These are phyloP conservation scores for Umbelopsis sp. DNA, from an alignment of 192 early-diverging fungal species.

Conservation along the genomic window DNA sequence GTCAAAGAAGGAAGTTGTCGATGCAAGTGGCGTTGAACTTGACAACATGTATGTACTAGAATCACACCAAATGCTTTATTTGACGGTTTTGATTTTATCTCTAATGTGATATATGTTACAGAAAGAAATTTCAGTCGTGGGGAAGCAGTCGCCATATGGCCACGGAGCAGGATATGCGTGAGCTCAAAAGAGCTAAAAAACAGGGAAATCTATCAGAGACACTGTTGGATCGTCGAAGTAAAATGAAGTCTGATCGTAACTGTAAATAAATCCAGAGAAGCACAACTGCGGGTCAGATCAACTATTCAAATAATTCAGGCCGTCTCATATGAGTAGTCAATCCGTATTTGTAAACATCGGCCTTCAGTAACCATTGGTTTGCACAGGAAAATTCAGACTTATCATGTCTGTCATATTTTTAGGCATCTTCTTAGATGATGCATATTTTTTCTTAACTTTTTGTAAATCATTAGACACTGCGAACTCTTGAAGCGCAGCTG, in stretches of 20 bases:
- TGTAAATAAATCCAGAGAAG: constrained; percentile 61
- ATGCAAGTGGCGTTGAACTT: constrained; percentile 60
- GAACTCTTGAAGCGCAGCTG: constrained; percentile 58
- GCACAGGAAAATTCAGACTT: constrained; percentile 41
- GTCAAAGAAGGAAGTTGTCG: constrained; percentile 48
- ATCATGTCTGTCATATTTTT: constrained; percentile 47
- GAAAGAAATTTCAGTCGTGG: constrained; percentile 78
- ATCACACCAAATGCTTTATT: not conserved
- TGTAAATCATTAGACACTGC: constrained; percentile 54
- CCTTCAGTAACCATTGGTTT: constrained; percentile 5
- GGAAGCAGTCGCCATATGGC: constrained; percentile 62
- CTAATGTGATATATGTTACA: constrained; percentile 29
- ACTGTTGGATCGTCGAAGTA: constrained; percentile 76
- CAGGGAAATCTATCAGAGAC: constrained; percentile 75
- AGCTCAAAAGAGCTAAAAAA: constrained; percentile 68
- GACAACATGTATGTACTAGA: constrained; percentile 64
- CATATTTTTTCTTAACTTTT: constrained; percentile 59
- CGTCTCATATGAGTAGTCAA: not conserved
- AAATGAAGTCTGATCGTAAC: constrained; percentile 83
- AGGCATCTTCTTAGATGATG: constrained; percentile 55
- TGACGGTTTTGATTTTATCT: not conserved
- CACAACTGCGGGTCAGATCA: not conserved
- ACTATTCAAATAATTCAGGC: not conserved
- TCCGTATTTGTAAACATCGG: not conserved
- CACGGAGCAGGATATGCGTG: constrained; percentile 53